Evolutionary conservation across 441 rosid genomes (phyloP), one percentile per base, ranked within the genome.

Genomic region (Dalechampia spathulata): DNA sequence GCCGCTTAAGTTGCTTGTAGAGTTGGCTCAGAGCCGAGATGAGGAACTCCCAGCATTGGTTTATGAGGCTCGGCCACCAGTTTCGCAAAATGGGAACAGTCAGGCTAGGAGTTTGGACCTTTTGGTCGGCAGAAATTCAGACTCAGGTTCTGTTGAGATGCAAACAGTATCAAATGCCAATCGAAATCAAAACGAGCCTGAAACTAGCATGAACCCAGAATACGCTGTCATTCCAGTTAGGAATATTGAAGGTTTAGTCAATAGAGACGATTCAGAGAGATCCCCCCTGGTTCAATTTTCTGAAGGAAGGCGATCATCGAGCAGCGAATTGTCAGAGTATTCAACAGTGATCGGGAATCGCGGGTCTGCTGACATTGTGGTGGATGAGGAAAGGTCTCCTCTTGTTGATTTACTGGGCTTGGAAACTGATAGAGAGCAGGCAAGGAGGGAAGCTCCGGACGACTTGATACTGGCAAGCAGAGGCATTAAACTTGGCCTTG

Each of bases 1-100:
- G 1, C 99, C 99, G 2, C 99, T 92, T 54, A 92, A 89, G 79
- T 53, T 92, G 66, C 67, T 92, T 67, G 97, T 92, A 13, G 92
- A 89, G 73, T 78, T 92, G 57, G 94, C 97, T 49, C 89, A 96
- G 0, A 86, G 67, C 60, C 80, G 96, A 34, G 94, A 86, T 50
- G 90, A 92, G 63, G 99, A 92, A 55, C 91, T 92, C 36, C 99
- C 97, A 32, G 99, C 99, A 10, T 73, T 92, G 77, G 78, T 92
- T 6, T 92, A 92, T 52, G 99, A 92, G 79, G 96, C 97, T 60
- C 82, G 99, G 19, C 97, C 99, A 14, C 71, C 72, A 7, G 83
- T 83, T 48, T 68, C 81, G 10, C 62, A 46, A 7, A 56, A 64
- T 71, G 75, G 58, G 47, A 57, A 75, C 46, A 68, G 48, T 45